These are phyloP conservation scores for Saturnispora sekii DNA, from an alignment of 805 yeast species.

Conservation along the genomic window DNA sequence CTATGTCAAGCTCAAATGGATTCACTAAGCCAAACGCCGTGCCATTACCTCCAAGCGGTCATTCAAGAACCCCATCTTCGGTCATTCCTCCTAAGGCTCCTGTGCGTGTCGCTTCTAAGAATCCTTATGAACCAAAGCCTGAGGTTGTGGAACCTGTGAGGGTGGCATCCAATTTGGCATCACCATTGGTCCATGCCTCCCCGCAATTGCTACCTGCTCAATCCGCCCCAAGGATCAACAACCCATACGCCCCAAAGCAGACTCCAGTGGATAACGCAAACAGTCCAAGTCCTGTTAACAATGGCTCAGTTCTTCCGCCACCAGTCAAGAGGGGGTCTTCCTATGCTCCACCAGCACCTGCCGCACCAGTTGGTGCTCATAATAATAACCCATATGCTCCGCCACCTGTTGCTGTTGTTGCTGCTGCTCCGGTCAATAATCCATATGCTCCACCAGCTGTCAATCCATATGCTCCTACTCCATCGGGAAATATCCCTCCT, in stretches of 20 bases:
- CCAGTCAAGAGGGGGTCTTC: not conserved
- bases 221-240: conserved; percentile 16
- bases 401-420: conserved; percentile 2
- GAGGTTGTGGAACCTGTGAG: conserved; percentile 17
- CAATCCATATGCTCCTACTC: conserved; percentile 13
- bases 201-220: conserved; percentile 15
- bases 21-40: conserved; percentile 18
- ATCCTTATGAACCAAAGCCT: conserved; percentile 31
- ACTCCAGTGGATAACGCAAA: conserved; percentile 19
- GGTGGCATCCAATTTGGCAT: conserved; percentile 8
- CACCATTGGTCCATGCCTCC: conserved; percentile 17
- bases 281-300: conserved; percentile 8
- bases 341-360: conserved; percentile 11
- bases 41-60: conserved; percentile 22
- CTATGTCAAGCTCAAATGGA: not conserved
- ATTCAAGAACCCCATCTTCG: conserved; percentile 23
- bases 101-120: conserved; percentile 10
- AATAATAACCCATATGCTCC: conserved; percentile 2
- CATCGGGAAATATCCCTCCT: not conserved
- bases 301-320: conserved; percentile 10
- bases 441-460: not conserved
- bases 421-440: not conserved
- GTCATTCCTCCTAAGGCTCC: conserved; percentile 1
- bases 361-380: conserved; percentile 11
- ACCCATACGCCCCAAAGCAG: conserved; percentile 27